Conservation (phyloP, 2,329 filamentous ascomycete species). For the Blastomyces gilchristii region DNA sequence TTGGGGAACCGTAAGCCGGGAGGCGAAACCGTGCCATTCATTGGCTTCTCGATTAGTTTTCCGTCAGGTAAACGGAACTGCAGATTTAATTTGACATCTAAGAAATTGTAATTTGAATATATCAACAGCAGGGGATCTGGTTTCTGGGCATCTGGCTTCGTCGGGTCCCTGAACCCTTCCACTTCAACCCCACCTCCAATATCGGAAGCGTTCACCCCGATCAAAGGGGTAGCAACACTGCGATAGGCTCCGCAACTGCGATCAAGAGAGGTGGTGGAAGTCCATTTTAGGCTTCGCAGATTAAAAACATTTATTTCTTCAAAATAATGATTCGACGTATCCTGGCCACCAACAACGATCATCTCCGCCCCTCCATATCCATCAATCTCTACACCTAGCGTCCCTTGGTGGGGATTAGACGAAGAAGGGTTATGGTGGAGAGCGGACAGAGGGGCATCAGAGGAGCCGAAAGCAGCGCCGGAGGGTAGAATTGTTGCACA, state of each 20-base stretch:
- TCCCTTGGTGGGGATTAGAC: constrained; percentile 74
- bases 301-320: constrained; percentile 99
- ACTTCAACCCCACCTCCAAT: constrained; percentile 33
- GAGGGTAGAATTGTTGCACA: constrained; percentile 89
- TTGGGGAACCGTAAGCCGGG: constrained; percentile 93
- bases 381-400: constrained; percentile 79
- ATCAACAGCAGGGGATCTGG: constrained; percentile 66
- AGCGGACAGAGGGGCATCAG: constrained; percentile 71
- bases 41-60: constrained; percentile 71
- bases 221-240: constrained; percentile 80
- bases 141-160: constrained; percentile 21
- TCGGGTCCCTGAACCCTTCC: constrained; percentile 30
- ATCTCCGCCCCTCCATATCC: constrained; percentile 90
- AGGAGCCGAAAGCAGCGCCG: constrained; percentile 73
- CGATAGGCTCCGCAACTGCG: constrained; percentile 94
- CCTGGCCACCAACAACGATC: constrained; percentile 92
- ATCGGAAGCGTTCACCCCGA: constrained; percentile 35
- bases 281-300: constrained; percentile 89
- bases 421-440: constrained; percentile 81
- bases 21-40: constrained; percentile 71
- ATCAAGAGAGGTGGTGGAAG: constrained; percentile 72
- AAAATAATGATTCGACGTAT: constrained; percentile 97
- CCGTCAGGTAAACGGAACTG: constrained; percentile 82
- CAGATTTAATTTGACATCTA: constrained; percentile 91
- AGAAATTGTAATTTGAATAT: constrained; percentile 98